Evolutionary conservation across 164 flowering plant genomes (phyloP).

Genomic region (Chimonanthus salicifolius): DNA sequence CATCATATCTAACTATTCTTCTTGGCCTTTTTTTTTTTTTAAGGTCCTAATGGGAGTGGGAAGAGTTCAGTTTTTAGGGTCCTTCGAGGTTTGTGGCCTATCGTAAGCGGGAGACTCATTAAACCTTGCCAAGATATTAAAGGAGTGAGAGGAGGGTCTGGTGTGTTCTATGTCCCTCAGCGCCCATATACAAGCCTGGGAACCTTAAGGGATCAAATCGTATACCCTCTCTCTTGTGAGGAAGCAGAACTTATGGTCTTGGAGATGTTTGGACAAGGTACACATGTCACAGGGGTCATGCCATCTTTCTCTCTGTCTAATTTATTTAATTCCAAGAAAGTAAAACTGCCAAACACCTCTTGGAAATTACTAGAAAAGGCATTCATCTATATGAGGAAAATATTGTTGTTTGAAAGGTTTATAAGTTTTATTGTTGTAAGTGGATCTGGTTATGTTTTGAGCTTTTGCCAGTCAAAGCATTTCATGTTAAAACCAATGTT

Average conservation of each 20-base stretch:
- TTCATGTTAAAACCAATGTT: no score
- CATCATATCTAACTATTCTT: constrained; percentile 13
- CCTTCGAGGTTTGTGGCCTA: constrained; percentile 92
- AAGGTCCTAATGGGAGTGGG: constrained; percentile 99
- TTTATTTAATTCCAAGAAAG: no score
- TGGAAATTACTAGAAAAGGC: no score
- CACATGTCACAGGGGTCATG: constrained; percentile 5
- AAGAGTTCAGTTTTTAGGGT: constrained; percentile 97
- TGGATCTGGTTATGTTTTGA: no score
- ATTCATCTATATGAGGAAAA: no score
- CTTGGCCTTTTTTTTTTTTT: constrained; percentile 9
- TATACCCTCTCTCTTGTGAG: constrained; percentile 84
- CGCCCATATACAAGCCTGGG: constrained; percentile 96
- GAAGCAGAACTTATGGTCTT: constrained; percentile 60
- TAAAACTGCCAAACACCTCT: no score
- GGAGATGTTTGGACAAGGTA: constrained; percentile 42
- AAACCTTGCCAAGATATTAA: constrained; percentile 44
- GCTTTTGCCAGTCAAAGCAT: no score
- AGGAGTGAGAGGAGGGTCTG: constrained; percentile 39
- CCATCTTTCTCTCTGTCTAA: no score
- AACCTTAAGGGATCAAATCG: constrained; percentile 92
- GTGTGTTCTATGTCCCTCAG: constrained; percentile 86
- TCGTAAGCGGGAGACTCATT: constrained; percentile 61
- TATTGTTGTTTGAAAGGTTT: no score
- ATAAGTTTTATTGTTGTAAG: no score